Base-by-base conservation (phyloP, 768 basidiomycete genomes). In the Auriscalpium microsporum region DNA sequence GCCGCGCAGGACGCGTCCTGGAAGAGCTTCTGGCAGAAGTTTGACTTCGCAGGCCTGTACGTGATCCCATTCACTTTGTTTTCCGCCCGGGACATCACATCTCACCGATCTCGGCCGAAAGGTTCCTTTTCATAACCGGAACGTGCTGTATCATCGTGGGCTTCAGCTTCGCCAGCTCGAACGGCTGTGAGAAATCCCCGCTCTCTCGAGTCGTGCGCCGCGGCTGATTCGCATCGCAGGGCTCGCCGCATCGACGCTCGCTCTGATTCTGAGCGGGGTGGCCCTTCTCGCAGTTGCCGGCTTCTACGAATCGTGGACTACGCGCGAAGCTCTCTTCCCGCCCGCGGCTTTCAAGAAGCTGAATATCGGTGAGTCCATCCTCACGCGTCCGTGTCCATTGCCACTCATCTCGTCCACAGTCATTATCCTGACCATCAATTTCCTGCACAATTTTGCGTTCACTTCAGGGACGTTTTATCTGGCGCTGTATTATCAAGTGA, bases 401-500 rank as follows among this genome's bases (percentile, higher is more conserved):
- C 50, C 34, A 46, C 50, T 57, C 56, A 56, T 57, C 59, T 56
- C n/a, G 48, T 40, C 51, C 37, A 28, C 45, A 91, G 88, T 83
- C 58, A 76, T 77, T 55, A 75, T 88, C 47, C 78, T 92, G 35
- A 50, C 82, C 16, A 75, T 88, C 56, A 81, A 81, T 16, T 90
- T 91, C 71, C 75, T 92, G 53, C 90, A 92, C 67, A 90, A 89
- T 65, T 77, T 91, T 58, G 83, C 82, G 14, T 93, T 90, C 69
- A 91, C 81, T 59, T 80, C 90, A 35, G 90, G 87, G 49, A 92
- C 90, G 6, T 93, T 87, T 71, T 93, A 90, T 70, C 80, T 93
- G 47, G 87, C 89, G 0, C 68, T 92, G 21, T 92, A 82, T 68
- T 91, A 80, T 69, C 90, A 93, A 78, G 90, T 87, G 59, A 38